These are phyloP conservation scores for Astragalus glycyphyllos DNA, from an alignment of 306 rosid genomes.

Conservation along the genomic window DNA sequence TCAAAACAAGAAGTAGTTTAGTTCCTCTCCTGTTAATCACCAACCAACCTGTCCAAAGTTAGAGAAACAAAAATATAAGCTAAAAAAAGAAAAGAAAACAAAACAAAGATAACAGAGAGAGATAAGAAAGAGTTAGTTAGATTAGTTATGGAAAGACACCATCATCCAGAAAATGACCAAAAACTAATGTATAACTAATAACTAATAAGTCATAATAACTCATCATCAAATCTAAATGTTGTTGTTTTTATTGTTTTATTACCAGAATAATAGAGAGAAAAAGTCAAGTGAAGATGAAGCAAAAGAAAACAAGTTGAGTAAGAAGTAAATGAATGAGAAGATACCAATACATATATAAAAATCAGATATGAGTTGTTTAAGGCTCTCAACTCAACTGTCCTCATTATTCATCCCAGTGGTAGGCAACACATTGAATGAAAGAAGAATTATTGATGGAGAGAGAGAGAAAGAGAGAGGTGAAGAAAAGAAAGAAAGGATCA, in stretches of 20 bases:
- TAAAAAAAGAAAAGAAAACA: slow-evolving; percentile 37
- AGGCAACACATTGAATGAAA: slow-evolving; percentile 42
- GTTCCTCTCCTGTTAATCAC: slow-evolving; percentile 16
- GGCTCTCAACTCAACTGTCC: slow-evolving; percentile 25
- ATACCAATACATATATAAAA: slow-evolving; percentile 38
- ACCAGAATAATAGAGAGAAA: no score
- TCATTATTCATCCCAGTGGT: slow-evolving; percentile 8
- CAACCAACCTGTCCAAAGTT: slow-evolving; percentile 46
- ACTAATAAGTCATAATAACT: no score
- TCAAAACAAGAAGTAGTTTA: slow-evolving; percentile 40
- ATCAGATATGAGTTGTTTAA: slow-evolving; percentile 19
- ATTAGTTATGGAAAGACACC: slow-evolving; percentile 32
- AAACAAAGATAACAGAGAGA: background rate
- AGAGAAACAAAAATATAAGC: slow-evolving; percentile 44
- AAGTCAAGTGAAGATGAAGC: no score
- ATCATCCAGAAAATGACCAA: background rate
- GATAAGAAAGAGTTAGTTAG: slow-evolving; percentile 25
- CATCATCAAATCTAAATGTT: no score
- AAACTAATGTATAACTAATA: no score
- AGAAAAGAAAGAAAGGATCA: slow-evolving; percentile 54
- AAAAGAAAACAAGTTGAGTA: slow-evolving; percentile 11
- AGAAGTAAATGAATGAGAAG: slow-evolving; percentile 35
- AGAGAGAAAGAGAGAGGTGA: background rate
- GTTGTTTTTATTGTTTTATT: background rate
- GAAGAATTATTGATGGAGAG: slow-evolving; percentile 25